phyloP scores from a whole-genome alignment of 257 asterid species.

The Jacaranda mimosifolia region DNA sequence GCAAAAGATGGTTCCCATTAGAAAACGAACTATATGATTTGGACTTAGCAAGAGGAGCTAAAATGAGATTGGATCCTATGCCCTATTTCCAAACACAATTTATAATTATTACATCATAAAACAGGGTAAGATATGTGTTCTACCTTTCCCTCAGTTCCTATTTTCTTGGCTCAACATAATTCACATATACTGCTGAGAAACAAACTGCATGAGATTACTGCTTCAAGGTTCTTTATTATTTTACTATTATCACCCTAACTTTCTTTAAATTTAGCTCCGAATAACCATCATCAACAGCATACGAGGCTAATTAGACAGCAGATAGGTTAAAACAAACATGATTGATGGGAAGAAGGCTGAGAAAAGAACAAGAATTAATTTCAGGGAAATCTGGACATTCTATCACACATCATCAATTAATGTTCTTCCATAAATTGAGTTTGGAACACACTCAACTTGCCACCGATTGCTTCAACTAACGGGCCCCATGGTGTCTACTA shows the following conservation, averaged over 20 bases:
- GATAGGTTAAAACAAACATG: neutral
- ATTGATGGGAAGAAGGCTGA: neutral
- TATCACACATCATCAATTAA: slow-evolving; percentile 1
- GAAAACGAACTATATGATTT: neutral
- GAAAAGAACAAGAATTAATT: neutral
- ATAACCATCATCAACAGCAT: neutral
- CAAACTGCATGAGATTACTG: neutral
- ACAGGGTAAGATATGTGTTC: neutral
- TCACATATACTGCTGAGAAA: neutral
- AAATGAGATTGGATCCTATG: neutral
- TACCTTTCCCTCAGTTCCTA: neutral
- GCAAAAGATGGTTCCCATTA: neutral
- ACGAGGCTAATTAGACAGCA: neutral
- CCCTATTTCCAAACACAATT: neutral
- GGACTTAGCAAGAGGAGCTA: neutral
- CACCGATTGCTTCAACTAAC: neutral
- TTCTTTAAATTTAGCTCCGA: neutral
- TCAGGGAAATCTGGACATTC: slow-evolving; percentile 11
- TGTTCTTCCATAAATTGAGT: neutral
- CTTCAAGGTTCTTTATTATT: neutral
- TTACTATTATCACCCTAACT: neutral
- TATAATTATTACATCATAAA: neutral
- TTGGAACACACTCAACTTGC: neutral
- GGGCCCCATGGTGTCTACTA: neutral
- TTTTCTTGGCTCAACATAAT: neutral